A percentile compares a stretch with the other conserved stretches of the same genome.
Evolutionary conservation across 495 filamentous ascomycete genomes (phyloP).

Genomic region (Elasticomyces elasticus): DNA sequence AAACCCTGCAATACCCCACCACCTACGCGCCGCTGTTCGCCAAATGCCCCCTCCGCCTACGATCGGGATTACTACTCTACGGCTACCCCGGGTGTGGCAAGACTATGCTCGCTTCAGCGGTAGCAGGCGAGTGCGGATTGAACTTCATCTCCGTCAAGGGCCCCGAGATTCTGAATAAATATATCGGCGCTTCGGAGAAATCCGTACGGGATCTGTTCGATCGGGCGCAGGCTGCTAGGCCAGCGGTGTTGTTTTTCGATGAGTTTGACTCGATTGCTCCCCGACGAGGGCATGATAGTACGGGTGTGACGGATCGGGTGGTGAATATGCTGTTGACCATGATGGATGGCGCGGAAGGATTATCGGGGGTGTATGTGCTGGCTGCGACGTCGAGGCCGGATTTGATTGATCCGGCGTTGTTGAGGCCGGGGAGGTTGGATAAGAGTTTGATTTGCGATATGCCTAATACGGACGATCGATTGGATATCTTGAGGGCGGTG

Average conservation of each 20-base stretch:
- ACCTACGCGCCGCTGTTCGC: slow-evolving; percentile 98
- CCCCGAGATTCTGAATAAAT: slow-evolving; percentile 96
- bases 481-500: slow-evolving; percentile 79
- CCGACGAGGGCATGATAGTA: slow-evolving; percentile 91
- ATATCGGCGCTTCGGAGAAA: slow-evolving; percentile 94
- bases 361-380: slow-evolving; percentile 89
- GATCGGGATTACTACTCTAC: slow-evolving; percentile 85
- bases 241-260: slow-evolving; percentile 93
- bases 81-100: slow-evolving; percentile 95
- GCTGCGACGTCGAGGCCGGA: slow-evolving; percentile 88
- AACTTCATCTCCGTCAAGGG: slow-evolving; percentile 98
- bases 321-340: slow-evolving; percentile 96
- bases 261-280: slow-evolving; percentile 97
- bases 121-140: slow-evolving; percentile 89
- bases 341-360: slow-evolving; percentile 96
- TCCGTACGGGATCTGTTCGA: slow-evolving; percentile 90
- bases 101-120: slow-evolving; percentile 83
- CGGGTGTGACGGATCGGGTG: slow-evolving; percentile 94
- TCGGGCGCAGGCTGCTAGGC: slow-evolving; percentile 75
- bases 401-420: slow-evolving; percentile 83
- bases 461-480: slow-evolving; percentile 62
- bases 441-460: slow-evolving; percentile 86
- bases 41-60: slow-evolving; percentile 81
- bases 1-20: slow-evolving; percentile 93
- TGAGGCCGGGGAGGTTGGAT: slow-evolving; percentile 82